Evolutionary conservation across 192 early-diverging fungal species (phyloP).

Genomic region (Oehlia diaphana): DNA sequence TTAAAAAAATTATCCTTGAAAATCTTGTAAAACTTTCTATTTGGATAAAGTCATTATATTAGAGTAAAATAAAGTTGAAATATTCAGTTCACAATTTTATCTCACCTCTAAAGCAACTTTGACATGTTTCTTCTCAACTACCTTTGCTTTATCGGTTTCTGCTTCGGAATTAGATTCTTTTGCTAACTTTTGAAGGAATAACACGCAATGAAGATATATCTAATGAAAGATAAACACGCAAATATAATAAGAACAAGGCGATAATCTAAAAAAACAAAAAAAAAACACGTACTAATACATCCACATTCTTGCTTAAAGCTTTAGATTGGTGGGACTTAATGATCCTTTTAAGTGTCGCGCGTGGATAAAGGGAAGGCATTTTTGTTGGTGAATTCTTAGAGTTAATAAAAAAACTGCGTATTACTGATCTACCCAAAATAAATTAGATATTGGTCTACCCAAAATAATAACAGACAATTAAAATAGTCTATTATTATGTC

Average conservation of each 20-base stretch:
- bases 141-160: not conserved
- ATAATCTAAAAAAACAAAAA: too few species aligned
- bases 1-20: not conserved
- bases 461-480: too few species aligned
- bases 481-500: too few species aligned
- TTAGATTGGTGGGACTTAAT: not conserved
- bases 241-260: not conserved
- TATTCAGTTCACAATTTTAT: not conserved
- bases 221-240: not conserved
- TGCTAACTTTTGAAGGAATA: constrained; percentile 2
- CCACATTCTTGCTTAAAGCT: constrained; percentile 6
- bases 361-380: not conserved
- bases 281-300: constrained; percentile 1
- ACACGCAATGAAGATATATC: not conserved
- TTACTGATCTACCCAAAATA: too few species aligned
- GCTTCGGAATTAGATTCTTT: not conserved
- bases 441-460: too few species aligned
- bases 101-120: not conserved
- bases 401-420: too few species aligned
- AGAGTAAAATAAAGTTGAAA: too few species aligned
- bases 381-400: too few species aligned
- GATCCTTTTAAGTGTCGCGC: constrained; percentile 2
- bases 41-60: too few species aligned
- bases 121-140: not conserved
- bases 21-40: constrained; percentile 12